These are phyloP conservation scores for Pulveroboletus frians DNA, from an alignment of 768 basidiomycete species.

Conservation along the genomic window DNA sequence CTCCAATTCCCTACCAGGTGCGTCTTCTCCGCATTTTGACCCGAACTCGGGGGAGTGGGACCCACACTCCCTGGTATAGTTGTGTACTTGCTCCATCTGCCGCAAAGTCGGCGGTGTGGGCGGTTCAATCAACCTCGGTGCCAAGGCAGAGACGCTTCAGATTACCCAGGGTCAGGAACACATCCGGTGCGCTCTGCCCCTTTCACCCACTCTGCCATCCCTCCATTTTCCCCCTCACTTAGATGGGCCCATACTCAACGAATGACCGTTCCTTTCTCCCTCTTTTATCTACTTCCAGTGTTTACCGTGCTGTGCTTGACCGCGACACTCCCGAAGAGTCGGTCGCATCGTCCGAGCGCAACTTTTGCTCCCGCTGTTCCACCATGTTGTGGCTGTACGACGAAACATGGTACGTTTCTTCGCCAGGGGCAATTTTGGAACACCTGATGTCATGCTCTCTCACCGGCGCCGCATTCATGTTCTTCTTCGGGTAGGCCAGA, in stretches of 20 bases:
- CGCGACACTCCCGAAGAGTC: constrained; percentile 47
- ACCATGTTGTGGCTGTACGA: constrained; percentile 67
- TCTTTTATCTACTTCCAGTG: constrained; percentile 26
- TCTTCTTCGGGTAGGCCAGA: constrained; percentile 47
- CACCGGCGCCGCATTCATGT: no score
- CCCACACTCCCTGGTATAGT: constrained; percentile 24
- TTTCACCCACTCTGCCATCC: background rate
- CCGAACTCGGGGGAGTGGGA: background rate
- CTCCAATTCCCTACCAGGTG: constrained; percentile 61
- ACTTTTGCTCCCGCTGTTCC: constrained; percentile 61
- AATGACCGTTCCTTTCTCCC: background rate
- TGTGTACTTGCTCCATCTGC: constrained; percentile 66
- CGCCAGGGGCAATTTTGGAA: background rate
- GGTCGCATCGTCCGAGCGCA: constrained; percentile 50
- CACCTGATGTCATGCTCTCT: no score
- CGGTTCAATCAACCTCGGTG: constrained; percentile 65
- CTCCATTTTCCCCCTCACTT: background rate
- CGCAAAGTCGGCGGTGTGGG: constrained; percentile 64
- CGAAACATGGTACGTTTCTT: constrained; percentile 39
- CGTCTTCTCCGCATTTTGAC: background rate
- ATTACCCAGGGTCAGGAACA: constrained; percentile 49
- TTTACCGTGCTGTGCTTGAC: constrained; percentile 59
- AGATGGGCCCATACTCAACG: background rate
- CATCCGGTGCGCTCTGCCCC: constrained; percentile 38
- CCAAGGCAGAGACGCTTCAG: constrained; percentile 44